phyloP scores from a whole-genome alignment of 2,329 filamentous ascomycete genomes.

The Talaromyces sp. region DNA sequence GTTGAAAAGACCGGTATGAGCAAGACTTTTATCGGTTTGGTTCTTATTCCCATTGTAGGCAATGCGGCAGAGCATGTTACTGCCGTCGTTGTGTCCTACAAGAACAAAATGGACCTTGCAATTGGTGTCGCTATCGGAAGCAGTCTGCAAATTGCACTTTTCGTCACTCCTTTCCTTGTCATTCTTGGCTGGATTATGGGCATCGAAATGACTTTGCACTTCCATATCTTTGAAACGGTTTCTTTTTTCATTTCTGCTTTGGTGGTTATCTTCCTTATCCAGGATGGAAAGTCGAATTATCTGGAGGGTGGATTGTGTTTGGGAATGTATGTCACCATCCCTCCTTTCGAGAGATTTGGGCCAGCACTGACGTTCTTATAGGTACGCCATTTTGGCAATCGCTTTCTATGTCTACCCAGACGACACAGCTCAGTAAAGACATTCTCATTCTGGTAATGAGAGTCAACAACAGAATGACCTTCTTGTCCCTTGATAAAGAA shows the following conservation, averaged over 20 bases:
- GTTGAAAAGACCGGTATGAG: conserved; percentile 69
- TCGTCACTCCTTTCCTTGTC: conserved; percentile 77
- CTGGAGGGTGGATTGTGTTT: conserved; percentile 74
- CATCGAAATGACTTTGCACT: conserved; percentile 72
- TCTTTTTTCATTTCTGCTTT: conserved; percentile 73
- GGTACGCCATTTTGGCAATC: conserved; percentile 48
- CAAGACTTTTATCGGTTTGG: conserved; percentile 78
- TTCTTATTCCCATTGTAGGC: conserved; percentile 75
- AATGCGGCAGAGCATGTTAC: conserved; percentile 81
- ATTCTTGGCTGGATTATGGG: conserved; percentile 76
- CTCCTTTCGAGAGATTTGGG: background rate
- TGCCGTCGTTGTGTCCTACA: conserved; percentile 73
- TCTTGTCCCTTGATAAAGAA: background rate
- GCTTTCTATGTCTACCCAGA: conserved; percentile 53
- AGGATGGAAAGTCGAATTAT: conserved; percentile 82
- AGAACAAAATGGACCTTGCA: conserved; percentile 66
- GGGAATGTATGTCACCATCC: conserved; percentile 47
- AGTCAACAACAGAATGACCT: background rate
- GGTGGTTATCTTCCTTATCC: conserved; percentile 70
- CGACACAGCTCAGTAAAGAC: conserved; percentile 25
- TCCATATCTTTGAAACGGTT: conserved; percentile 77
- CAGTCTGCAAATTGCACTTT: conserved; percentile 77
- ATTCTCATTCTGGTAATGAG: background rate
- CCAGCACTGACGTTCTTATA: conserved; percentile 18
- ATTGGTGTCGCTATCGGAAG: conserved; percentile 81